Evolutionary conservation across 139 green algal genomes (phyloP).

Genomic region (Chlorella sp.): DNA sequence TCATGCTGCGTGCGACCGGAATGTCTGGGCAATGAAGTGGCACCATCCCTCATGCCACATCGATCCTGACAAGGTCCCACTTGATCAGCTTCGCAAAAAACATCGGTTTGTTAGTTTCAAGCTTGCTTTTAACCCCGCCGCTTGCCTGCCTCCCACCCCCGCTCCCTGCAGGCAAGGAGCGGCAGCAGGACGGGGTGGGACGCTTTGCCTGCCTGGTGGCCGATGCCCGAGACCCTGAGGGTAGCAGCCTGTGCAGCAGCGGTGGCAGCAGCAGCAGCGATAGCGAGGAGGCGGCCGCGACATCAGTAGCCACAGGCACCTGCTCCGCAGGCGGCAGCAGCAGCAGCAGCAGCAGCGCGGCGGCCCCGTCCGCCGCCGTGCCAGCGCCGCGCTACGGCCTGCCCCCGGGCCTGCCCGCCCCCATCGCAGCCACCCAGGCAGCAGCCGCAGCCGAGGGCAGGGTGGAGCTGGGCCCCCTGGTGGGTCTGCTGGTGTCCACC

Average conservation of each 20-base stretch:
- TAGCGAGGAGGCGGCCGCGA: too few species aligned
- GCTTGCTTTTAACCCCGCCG: too few species aligned
- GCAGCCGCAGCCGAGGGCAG: neutral
- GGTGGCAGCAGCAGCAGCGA: neutral
- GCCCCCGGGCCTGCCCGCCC: neutral
- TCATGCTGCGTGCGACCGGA: too few species aligned
- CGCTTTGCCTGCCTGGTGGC: constrained; percentile 9
- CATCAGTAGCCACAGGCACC: neutral
- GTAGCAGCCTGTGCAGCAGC: neutral
- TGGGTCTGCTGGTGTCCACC: neutral
- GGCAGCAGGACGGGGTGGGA: neutral
- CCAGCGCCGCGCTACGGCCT: too few species aligned
- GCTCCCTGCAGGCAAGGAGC: constrained; percentile 7
- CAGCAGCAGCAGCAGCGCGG: neutral
- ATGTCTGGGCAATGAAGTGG: too few species aligned
- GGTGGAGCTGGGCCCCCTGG: constrained; percentile 18
- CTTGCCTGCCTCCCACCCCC: neutral
- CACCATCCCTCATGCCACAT: too few species aligned
- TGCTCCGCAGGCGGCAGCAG: neutral
- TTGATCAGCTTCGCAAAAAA: too few species aligned
- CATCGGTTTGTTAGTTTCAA: too few species aligned
- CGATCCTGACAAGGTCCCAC: too few species aligned
- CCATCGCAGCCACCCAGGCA: neutral
- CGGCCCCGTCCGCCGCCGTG: too few species aligned
- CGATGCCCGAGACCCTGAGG: neutral